phyloP scores from a whole-genome alignment of 1,284 basidiomycete species.

The Cutaneotrichosporon curvatum region DNA sequence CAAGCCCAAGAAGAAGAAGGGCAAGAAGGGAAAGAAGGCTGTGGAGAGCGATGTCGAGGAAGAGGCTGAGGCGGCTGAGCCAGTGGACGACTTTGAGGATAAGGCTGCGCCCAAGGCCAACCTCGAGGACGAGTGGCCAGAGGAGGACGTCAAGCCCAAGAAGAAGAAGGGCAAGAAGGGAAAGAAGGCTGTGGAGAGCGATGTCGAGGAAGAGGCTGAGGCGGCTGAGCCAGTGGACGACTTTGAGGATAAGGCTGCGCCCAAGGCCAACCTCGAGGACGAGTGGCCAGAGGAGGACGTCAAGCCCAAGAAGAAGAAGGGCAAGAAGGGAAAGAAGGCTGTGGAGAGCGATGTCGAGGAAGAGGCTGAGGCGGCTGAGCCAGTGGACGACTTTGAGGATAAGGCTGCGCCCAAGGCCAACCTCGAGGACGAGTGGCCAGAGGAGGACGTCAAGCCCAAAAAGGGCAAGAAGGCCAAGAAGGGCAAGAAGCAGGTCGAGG shows the following conservation, averaged over 20 bases:
- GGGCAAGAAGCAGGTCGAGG: slow-evolving; percentile 44
- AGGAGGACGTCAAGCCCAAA: slow-evolving; percentile 46
- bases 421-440: slow-evolving; percentile 45
- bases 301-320: slow-evolving; percentile 42
- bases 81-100: slow-evolving; percentile 20
- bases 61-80: slow-evolving; percentile 15
- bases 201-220: slow-evolving; percentile 10
- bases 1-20: slow-evolving; percentile 46
- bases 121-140: slow-evolving; percentile 31
- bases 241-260: slow-evolving; percentile 35
- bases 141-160: slow-evolving; percentile 36
- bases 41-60: slow-evolving; percentile 5
- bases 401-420: slow-evolving; percentile 14
- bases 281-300: slow-evolving; percentile 36
- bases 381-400: slow-evolving; percentile 44
- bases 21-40: slow-evolving; percentile 47
- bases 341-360: slow-evolving; percentile 13
- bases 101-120: slow-evolving; percentile 30
- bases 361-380: slow-evolving; percentile 27
- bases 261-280: slow-evolving; percentile 26
- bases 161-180: slow-evolving; percentile 49
- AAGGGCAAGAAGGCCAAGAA: slow-evolving; percentile 47
- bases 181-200: slow-evolving; percentile 36
- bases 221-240: slow-evolving; percentile 26
- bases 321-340: slow-evolving; percentile 43